These are phyloP conservation scores for Porogramme epimiltina DNA, from an alignment of 1,284 basidiomycete species.

Conservation along the genomic window DNA sequence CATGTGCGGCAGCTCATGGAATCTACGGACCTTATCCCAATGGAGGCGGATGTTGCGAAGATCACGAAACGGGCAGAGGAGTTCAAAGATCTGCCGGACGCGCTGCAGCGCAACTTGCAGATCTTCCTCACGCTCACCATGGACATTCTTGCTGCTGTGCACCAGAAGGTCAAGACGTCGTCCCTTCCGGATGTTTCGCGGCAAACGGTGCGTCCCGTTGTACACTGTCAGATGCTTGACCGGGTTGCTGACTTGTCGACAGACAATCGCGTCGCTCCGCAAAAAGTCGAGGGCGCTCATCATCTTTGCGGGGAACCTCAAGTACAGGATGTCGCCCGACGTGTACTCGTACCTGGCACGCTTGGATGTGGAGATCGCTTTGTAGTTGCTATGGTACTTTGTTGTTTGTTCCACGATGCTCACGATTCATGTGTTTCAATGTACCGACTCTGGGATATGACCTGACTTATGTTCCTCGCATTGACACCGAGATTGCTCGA, in stretches of 20 bases:
- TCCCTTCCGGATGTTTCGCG: slow-evolving; percentile 70
- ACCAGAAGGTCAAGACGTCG: slow-evolving; percentile 77
- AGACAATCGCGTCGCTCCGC: slow-evolving; percentile 65
- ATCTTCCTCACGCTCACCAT: slow-evolving; percentile 91
- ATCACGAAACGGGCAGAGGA: slow-evolving; percentile 90
- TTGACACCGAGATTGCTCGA: too few species aligned
- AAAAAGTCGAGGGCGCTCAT: slow-evolving; percentile 82
- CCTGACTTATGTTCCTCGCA: too few species aligned
- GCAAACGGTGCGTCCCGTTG: slow-evolving; percentile 59
- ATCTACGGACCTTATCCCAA: slow-evolving; percentile 86
- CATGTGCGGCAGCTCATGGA: slow-evolving; percentile 72
- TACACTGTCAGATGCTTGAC: slow-evolving; percentile 1
- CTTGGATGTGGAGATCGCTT: slow-evolving; percentile 76
- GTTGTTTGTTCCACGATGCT: slow-evolving; percentile 9
- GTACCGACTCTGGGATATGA: not conserved
- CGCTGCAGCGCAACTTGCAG: slow-evolving; percentile 88
- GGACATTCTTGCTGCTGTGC: slow-evolving; percentile 85
- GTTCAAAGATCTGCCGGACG: slow-evolving; percentile 86
- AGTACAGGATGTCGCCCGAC: slow-evolving; percentile 88
- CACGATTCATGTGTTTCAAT: not conserved
- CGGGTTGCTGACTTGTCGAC: slow-evolving; percentile 15
- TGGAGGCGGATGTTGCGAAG: slow-evolving; percentile 83
- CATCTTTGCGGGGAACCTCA: slow-evolving; percentile 85
- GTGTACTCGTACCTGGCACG: slow-evolving; percentile 88
- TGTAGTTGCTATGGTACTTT: slow-evolving; percentile 37